phyloP scores from a whole-genome alignment of 352 stramenopile genomes.

The Pythium brachiatum region DNA sequence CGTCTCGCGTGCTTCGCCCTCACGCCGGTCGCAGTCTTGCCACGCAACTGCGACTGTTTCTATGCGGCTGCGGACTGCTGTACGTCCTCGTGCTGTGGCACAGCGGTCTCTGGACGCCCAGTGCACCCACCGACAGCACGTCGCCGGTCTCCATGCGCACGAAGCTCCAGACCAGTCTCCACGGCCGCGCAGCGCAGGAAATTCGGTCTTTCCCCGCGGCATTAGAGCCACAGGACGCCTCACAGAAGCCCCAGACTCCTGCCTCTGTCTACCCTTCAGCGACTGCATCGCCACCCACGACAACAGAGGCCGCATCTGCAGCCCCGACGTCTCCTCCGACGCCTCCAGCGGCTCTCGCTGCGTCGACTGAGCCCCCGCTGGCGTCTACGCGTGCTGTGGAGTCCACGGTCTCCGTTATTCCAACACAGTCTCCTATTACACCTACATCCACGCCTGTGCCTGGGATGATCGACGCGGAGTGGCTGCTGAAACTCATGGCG shows the following conservation, averaged over 20 bases:
- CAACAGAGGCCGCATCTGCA: too few species aligned
- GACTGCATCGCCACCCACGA: neutral
- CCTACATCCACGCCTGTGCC: neutral
- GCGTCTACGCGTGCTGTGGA: neutral
- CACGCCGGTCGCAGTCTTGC: constrained; percentile 7
- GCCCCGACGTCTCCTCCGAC: too few species aligned
- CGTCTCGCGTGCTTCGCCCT: neutral
- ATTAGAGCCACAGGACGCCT: neutral
- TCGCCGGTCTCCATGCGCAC: neutral
- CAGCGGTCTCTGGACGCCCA: constrained; percentile 16
- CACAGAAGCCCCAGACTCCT: neutral
- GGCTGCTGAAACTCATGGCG: constrained; percentile 9
- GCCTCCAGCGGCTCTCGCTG: too few species aligned
- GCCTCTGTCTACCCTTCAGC: neutral
- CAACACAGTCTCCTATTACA: neutral
- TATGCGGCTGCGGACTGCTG: constrained; percentile 27
- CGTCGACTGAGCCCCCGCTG: neutral
- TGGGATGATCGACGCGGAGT: neutral
- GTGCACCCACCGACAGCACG: neutral
- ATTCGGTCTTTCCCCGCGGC: neutral
- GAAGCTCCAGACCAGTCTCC: neutral
- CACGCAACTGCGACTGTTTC: constrained; percentile 14
- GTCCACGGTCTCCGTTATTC: neutral
- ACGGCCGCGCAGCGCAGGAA: neutral
- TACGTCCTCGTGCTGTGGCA: constrained; percentile 28